Conservation (phyloP, 805 yeast species). For the Pichia kluyveri region DNA sequence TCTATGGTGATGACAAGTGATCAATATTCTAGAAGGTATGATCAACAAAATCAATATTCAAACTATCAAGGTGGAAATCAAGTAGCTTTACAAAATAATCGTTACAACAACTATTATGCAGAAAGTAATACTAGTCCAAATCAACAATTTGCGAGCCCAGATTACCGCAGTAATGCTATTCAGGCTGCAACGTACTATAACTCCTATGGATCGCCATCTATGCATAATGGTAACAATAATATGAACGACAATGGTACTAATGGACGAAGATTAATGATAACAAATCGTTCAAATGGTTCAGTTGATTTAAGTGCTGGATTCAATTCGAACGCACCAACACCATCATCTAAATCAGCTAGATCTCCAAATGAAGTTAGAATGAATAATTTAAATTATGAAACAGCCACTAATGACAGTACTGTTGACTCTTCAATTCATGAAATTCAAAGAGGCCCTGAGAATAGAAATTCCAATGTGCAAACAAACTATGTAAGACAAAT, state of each 20-base stretch:
- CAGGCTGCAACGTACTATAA: not conserved
- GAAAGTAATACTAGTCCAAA: not conserved
- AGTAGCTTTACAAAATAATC: not conserved
- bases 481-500: conserved; percentile 5
- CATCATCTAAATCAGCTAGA: conserved; percentile 2
- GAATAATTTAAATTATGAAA: conserved; percentile 1
- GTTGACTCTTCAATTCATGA: conserved; percentile 20
- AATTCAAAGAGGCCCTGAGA: conserved; percentile 24
- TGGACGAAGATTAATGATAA: conserved; percentile 20
- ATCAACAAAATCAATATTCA: not conserved
- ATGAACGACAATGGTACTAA: not conserved
- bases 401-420: not conserved
- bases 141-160: not conserved
- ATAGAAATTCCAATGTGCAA: conserved; percentile 15
- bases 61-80: not conserved
- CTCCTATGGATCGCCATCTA: not conserved
- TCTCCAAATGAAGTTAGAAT: conserved; percentile 6
- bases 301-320: not conserved
- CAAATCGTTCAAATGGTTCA: conserved; percentile 16
- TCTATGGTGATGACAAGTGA: not conserved
- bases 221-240: not conserved
- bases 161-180: not conserved
- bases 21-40: not conserved
- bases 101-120: not conserved
- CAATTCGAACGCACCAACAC: not conserved